phyloP scores from a whole-genome alignment of 2,329 filamentous ascomycete species.

The Colletotrichum sp. region DNA sequence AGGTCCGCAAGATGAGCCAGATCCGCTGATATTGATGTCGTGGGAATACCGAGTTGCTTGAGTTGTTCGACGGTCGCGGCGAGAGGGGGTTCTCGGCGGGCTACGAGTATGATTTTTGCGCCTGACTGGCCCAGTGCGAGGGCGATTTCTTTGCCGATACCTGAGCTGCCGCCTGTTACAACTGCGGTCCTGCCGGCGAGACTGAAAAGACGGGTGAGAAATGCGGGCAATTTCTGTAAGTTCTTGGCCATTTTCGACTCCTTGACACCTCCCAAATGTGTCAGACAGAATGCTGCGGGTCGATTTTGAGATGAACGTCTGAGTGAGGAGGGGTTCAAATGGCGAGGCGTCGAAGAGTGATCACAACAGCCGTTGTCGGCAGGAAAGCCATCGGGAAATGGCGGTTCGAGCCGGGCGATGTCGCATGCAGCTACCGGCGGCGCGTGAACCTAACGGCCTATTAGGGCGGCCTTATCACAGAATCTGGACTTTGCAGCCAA shows the following conservation, averaged over 20 bases:
- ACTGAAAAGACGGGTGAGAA: conserved; percentile 33
- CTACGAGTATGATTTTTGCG: conserved; percentile 34
- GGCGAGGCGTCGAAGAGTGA: background rate
- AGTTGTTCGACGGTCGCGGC: conserved; percentile 28
- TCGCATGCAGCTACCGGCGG: conserved; percentile 16
- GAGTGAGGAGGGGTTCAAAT: background rate
- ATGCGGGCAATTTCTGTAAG: conserved; percentile 10
- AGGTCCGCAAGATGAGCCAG: conserved; percentile 26
- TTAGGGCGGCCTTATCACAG: background rate
- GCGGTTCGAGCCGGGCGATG: background rate
- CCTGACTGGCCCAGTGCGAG: conserved; percentile 33
- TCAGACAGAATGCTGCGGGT: background rate
- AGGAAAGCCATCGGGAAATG: background rate
- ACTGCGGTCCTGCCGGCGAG: conserved; percentile 33
- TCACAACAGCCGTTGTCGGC: background rate
- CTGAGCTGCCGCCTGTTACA: conserved; percentile 37
- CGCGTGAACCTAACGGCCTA: background rate
- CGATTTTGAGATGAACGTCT: background rate
- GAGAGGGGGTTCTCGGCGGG: conserved; percentile 29
- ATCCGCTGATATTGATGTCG: conserved; percentile 25
- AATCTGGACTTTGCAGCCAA: background rate
- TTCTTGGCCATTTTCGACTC: conserved; percentile 8
- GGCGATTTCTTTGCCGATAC: conserved; percentile 38
- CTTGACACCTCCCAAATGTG: background rate
- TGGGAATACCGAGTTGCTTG: conserved; percentile 26